These are phyloP conservation scores for Spathaspora girioi DNA, from an alignment of 805 yeast species.

Conservation along the genomic window DNA sequence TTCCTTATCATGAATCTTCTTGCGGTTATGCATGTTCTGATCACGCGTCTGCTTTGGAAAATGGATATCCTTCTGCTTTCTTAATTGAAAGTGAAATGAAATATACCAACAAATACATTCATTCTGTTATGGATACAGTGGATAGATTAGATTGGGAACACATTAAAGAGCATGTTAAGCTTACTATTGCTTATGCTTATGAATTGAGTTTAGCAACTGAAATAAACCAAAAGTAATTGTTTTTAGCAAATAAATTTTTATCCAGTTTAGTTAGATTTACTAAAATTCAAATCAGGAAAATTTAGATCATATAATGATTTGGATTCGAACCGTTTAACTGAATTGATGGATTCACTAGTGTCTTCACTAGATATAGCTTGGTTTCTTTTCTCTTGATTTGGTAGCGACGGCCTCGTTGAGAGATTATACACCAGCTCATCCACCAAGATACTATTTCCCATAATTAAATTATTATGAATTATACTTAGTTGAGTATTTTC, in stretches of 20 bases:
- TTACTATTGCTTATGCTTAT: constrained; percentile 67
- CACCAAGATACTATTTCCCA: not conserved
- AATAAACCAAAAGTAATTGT: not conserved
- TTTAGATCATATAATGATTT: constrained; percentile 6
- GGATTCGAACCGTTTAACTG: not conserved
- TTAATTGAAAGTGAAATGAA: constrained; percentile 74
- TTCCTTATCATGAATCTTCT: constrained; percentile 67
- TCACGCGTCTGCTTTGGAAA: constrained; percentile 79
- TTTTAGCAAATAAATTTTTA: not conserved
- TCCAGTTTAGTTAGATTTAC: not conserved
- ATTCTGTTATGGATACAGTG: constrained; percentile 73
- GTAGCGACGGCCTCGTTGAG: not conserved
- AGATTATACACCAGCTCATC: not conserved
- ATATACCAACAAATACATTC: constrained; percentile 66
- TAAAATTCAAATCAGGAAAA: constrained; percentile 7
- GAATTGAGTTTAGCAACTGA: constrained; percentile 54
- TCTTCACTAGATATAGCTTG: not conserved
- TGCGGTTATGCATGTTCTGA: constrained; percentile 96
- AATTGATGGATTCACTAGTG: not conserved
- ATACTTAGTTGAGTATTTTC: not conserved
- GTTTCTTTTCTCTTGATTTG: not conserved
- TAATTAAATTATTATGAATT: not conserved
- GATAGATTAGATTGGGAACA: constrained; percentile 78
- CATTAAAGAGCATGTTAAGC: constrained; percentile 73
- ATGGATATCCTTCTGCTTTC: constrained; percentile 82